Evolutionary conservation across 257 asterid species (phyloP).

Genomic region (Oldenlandia corymbosa): DNA sequence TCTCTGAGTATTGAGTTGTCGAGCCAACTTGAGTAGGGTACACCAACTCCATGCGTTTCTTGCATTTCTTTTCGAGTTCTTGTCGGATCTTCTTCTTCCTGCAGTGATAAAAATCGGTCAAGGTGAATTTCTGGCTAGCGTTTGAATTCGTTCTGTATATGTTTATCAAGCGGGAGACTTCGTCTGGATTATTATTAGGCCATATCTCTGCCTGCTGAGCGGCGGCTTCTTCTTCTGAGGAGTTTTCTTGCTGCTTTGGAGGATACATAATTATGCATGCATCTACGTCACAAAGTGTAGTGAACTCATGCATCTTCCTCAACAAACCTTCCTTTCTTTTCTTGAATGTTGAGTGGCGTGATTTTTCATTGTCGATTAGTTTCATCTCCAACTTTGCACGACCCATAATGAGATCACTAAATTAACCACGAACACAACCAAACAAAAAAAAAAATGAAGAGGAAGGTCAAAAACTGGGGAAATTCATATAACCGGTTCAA

Average conservation of each 20-base stretch:
- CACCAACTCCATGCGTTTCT: conserved; percentile 35
- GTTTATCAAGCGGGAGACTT: conserved; percentile 32
- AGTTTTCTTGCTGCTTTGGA: conserved; percentile 29
- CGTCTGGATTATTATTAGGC: conserved; percentile 38
- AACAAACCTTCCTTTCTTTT: conserved; percentile 56
- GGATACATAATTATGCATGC: conserved; percentile 63
- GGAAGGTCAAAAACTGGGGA: too few species aligned
- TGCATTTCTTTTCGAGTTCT: conserved; percentile 35
- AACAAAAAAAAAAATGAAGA: too few species aligned
- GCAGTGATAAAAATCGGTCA: conserved; percentile 39
- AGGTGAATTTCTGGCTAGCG: conserved; percentile 28
- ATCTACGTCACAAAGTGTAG: conserved; percentile 56
- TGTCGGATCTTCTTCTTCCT: conserved; percentile 43
- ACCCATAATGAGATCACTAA: conserved; percentile 33
- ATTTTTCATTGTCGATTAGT: conserved; percentile 41
- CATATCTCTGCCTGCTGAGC: conserved; percentile 51
- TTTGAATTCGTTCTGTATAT: conserved; percentile 37
- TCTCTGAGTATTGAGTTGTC: conserved; percentile 17
- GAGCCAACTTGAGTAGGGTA: conserved; percentile 30
- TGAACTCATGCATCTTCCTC: conserved; percentile 54
- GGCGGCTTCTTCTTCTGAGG: conserved; percentile 7
- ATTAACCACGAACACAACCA: background rate
- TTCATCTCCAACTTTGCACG: conserved; percentile 66
- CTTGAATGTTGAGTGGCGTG: conserved; percentile 49
- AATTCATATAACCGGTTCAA: too few species aligned